Evolutionary conservation across 768 basidiomycete species (phyloP).

Genomic region (Russula sp.): DNA sequence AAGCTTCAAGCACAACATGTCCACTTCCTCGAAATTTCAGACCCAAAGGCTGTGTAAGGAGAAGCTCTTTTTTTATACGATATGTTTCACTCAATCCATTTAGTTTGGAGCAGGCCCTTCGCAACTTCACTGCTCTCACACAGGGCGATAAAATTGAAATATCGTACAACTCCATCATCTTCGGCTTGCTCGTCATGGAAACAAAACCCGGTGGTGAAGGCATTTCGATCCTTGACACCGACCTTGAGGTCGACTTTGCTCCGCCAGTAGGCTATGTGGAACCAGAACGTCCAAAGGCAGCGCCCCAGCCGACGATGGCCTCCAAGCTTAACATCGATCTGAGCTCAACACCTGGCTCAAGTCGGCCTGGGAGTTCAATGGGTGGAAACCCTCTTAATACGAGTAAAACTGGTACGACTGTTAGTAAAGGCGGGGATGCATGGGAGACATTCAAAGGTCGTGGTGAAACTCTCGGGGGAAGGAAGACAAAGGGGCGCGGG

Average conservation of each 20-base stretch:
- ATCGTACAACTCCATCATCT: constrained; percentile 92
- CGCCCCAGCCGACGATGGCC: constrained; percentile 88
- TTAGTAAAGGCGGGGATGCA: constrained; percentile 75
- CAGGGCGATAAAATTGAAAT: constrained; percentile 99
- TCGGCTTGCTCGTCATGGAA: constrained; percentile 96
- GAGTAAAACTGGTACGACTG: constrained; percentile 44
- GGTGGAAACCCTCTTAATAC: constrained; percentile 63
- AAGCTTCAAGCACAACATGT: constrained; percentile 95
- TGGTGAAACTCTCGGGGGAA: constrained; percentile 85
- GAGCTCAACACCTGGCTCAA: constrained; percentile 82
- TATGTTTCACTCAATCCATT: neutral
- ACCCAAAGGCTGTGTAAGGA: constrained; percentile 95
- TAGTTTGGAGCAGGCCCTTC: constrained; percentile 91
- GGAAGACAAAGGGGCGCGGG: constrained; percentile 95
- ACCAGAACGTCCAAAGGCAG: constrained; percentile 80
- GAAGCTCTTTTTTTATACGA: neutral
- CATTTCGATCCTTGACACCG: constrained; percentile 89
- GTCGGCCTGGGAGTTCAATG: constrained; percentile 72
- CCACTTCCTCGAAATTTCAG: constrained; percentile 95
- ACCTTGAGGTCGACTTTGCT: constrained; percentile 98
- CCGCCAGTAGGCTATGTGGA: constrained; percentile 92
- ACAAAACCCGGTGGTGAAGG: constrained; percentile 81
- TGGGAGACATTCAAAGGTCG: constrained; percentile 98
- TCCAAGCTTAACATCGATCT: constrained; percentile 95
- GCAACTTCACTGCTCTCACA: constrained; percentile 88